Evolutionary conservation across 2,329 filamentous ascomycete species (phyloP), one percentile per base, ranked within the genome.

Genomic region (Alternaria longipes): DNA sequence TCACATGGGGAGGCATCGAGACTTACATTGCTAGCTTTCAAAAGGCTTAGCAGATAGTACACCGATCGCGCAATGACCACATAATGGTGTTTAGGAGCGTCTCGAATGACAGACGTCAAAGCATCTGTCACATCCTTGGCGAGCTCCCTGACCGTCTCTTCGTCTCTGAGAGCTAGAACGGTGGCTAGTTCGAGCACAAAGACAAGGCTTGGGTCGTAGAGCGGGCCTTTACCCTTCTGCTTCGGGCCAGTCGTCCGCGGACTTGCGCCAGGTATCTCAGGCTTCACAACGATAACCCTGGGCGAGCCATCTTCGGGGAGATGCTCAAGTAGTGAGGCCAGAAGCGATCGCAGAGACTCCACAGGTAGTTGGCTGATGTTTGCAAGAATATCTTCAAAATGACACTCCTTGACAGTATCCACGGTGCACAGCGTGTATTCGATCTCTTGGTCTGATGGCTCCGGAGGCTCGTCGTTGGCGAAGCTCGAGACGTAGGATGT

Each of bases 401-500:
- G 89, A 77, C 95, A 99, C 45, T 93, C 91, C 69, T 92, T 94
- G 42, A 99, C 89, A 72, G 94, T 99, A 76, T 98, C 95, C 3
- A 97, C 91, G 1, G 95, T 94, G 75, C 92, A 95, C 9, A 99
- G 83, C 0, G 95, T 98, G 75, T 95, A 97, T 73, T 99, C 95
- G 30, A 99, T 85, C 77, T 99, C 95, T 76, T 98, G 94, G 66
- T 98, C 93, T 1, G 95, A 98, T 3, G 95, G 95, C 80, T 99
- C 95, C 0, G 95, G 95, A 12, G 95, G 95, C 74, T 99, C 95
- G 78, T 98, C 95, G 11, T 95, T 96, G 42, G 96, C 95, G 77
- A 99, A 98, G 78, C 94, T 98, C n/a, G 94, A 97, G 32, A 99
- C 93, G 73, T 98, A 99, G 5, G 92, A 97, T 0, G 94, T 96